These are phyloP conservation scores for Whalleya microplaca DNA, from an alignment of 2,329 filamentous ascomycete species.

Conservation along the genomic window DNA sequence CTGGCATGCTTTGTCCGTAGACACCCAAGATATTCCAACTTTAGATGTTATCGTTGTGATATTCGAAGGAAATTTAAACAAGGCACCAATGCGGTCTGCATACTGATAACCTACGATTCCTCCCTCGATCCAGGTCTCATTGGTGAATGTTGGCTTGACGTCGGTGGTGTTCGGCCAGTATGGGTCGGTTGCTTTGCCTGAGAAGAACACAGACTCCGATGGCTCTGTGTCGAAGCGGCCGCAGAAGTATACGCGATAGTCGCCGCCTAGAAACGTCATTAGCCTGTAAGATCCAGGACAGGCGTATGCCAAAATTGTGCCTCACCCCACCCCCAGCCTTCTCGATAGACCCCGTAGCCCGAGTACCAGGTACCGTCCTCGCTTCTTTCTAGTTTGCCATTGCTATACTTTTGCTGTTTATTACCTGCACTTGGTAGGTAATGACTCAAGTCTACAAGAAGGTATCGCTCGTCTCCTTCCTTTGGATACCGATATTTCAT, in stretches of 20 bases:
- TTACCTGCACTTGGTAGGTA: constrained; percentile 47
- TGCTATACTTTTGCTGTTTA: constrained; percentile 47
- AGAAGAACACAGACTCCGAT: constrained; percentile 42
- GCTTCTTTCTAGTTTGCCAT: constrained; percentile 43
- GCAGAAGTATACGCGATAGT: constrained; percentile 49
- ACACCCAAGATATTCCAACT: constrained; percentile 55
- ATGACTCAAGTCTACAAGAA: constrained; percentile 54
- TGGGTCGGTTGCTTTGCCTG: constrained; percentile 50
- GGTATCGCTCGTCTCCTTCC: constrained; percentile 40
- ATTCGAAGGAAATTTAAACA: constrained; percentile 50
- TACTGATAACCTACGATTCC: constrained; percentile 53
- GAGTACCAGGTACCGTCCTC: constrained; percentile 45
- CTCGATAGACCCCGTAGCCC: constrained; percentile 51
- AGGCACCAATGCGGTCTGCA: constrained; percentile 53
- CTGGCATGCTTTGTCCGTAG: constrained; percentile 50
- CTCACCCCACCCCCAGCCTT: constrained; percentile 46
- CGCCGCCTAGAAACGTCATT: constrained; percentile 38
- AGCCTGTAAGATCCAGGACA: background rate
- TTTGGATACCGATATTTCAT: constrained; percentile 55
- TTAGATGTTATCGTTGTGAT: constrained; percentile 48
- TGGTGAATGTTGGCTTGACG: constrained; percentile 47
- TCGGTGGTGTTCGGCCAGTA: constrained; percentile 39
- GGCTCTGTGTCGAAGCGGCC: constrained; percentile 45
- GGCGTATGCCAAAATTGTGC: background rate
- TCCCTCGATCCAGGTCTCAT: constrained; percentile 58